Percentiles rank a stretch among this genome's conserved stretches.
Conservation (phyloP, 2,329 filamentous ascomycete genomes). For the Aureobasidium leucospermi region DNA sequence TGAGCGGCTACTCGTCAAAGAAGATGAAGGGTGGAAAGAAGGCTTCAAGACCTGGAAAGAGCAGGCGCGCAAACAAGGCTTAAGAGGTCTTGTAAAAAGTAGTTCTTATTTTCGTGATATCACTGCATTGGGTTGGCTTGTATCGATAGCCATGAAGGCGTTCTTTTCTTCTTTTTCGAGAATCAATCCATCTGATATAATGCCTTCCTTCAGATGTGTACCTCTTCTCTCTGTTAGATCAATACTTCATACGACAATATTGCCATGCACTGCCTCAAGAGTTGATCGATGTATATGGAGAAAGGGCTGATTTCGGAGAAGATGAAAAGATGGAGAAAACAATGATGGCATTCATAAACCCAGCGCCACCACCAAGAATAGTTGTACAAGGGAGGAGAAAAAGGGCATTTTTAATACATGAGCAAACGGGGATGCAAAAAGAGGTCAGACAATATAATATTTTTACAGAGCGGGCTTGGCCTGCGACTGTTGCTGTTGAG, state of each 20-base stretch:
- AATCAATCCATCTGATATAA: too few species aligned
- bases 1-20: conserved; percentile 71
- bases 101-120: not conserved
- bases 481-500: conserved; percentile 9
- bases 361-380: conserved; percentile 2
- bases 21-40: conserved; percentile 64
- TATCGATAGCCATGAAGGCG: not conserved
- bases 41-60: conserved; percentile 28
- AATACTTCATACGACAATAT: too few species aligned
- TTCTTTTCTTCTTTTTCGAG: not conserved
- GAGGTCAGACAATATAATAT: not conserved
- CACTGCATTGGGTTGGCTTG: not conserved
- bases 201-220: too few species aligned
- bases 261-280: too few species aligned
- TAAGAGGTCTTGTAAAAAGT: not conserved
- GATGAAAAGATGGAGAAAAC: too few species aligned
- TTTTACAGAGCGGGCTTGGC: conserved; percentile 12
- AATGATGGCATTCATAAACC: not conserved
- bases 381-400: conserved; percentile 4
- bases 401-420: conserved; percentile 6
- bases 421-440: not conserved
- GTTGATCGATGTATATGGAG: too few species aligned
- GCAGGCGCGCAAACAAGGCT: conserved; percentile 26
- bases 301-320: too few species aligned
- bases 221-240: too few species aligned